Evolutionary conservation across 257 asterid species (phyloP), one percentile per base, ranked within the genome.

Genomic region (Nicotiana sylvestris): DNA sequence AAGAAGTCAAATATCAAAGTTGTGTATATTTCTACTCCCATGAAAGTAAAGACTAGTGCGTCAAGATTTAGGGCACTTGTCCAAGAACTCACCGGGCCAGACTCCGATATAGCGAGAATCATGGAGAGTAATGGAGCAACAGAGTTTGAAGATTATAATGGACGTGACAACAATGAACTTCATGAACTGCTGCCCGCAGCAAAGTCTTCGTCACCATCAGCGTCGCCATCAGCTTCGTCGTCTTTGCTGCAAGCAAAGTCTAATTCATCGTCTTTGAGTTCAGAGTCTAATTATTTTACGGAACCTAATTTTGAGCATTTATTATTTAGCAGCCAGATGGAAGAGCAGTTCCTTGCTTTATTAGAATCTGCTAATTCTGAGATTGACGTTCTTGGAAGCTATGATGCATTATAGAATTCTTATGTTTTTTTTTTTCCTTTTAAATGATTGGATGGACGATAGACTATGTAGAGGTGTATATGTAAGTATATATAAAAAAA

Each of bases 21-120:
- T 8, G 97, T 91, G 32, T 94, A 94, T 90, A 94, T 94, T 77
- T 94, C 97, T 5, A 93, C 86, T 32, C 98, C 98, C 1, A 93
- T 94, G 98, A 93, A 90, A 86, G 98, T 94, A 15, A 84, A 90
- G 82, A 93, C 97, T 1, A 92, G 93, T 82, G 92, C 93, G 1
- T 79, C 97, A 0, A 86, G 86, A 74, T 94, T 94, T 74, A 88
- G 97, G 17, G 69, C 95, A 5, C 86, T 93, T 3, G 97, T 94
- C 21, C 97, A 93, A 66, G 86, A 92, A 66, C 92, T 94, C 67
- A 94, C 98, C 2, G 98, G 98, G 0, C 87, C 84, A 77, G 82
- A 94, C 46, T 94, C 98, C 2, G 92, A 94, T 51, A 77, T 90
- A 46, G 88, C 84, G 0, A 82, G 78, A 17, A 88, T 85, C 85